Evolutionary conservation across 164 flowering plant genomes (phyloP), one percentile per base, ranked within the genome.

Genomic region (Platanus orientalis): DNA sequence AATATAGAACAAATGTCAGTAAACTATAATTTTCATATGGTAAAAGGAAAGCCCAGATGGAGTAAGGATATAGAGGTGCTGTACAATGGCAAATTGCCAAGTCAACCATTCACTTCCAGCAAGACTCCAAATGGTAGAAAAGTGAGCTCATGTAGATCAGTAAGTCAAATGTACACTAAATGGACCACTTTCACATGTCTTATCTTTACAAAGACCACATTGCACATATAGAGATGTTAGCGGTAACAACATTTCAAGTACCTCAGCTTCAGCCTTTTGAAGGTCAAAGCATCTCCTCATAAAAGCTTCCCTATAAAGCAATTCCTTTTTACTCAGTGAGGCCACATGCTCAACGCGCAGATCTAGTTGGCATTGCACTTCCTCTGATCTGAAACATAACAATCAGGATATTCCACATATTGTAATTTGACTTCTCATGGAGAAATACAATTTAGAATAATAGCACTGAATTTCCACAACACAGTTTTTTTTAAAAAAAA

Each of bases 211-310:
- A 36, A 36, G 12, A 36, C 9, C 42, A 36, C 42, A 36, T 36
- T 36, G 12, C 9, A 36, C 36, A 32, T 9, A 32, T 32, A 9
- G 36, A 32, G 4, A 25, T 25, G 9, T 16, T 7, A 9, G 19
- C 21, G 29, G 62, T 32, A 50, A 47, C 28, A 52, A 2, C 32
- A 36, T 40, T 54, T 9, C 26, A 57, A 5, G 21, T 58, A 90
- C 96, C 96, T 90, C 92, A n/a, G 54, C 55, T 77, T 91, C 95
- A 48, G 97, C 95, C 63, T 75, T 79, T 59, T 70, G 76, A 51
- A 87, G 87, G 71, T 83, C 78, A 34, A 72, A 76, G 63, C 93
- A 87, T 69, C 89, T 75, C 60, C 73, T 81, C 10, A 63, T 6
- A 62, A 91, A 91, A 32, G 88, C 97, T 52, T 75, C 75, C 62